These are phyloP conservation scores for Dendrobium huoshanense DNA, from an alignment of 106 monocot species.

Conservation along the genomic window DNA sequence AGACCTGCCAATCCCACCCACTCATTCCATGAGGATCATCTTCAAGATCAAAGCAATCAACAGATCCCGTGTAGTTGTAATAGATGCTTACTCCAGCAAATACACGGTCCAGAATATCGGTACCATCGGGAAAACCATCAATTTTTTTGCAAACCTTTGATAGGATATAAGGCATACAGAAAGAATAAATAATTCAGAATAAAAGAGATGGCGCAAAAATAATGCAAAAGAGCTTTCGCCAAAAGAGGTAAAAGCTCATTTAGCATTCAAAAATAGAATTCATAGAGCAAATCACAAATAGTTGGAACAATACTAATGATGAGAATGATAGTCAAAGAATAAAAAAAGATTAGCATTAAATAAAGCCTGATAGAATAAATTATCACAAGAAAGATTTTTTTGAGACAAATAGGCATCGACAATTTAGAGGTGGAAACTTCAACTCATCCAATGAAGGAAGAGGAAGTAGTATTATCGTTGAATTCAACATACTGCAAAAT, in stretches of 20 bases:
- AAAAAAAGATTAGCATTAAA: background rate
- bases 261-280: background rate
- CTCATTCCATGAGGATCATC: conserved; percentile 97
- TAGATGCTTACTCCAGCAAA: conserved; percentile 86
- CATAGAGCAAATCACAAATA: background rate
- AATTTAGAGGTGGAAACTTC: background rate
- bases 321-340: background rate
- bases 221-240: background rate
- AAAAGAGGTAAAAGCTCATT: background rate
- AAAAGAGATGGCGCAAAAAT: background rate
- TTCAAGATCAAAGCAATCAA: conserved; percentile 71
- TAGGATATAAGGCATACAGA: background rate
- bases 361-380: background rate
- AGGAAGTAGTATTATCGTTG: background rate
- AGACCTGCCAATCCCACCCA: conserved; percentile 95
- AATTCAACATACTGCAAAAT: background rate
- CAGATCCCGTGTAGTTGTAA: conserved; percentile 82
- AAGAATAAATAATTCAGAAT: background rate
- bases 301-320: background rate
- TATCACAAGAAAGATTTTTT: background rate
- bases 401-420: background rate
- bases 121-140: conserved; percentile 46
- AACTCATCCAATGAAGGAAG: background rate
- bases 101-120: conserved; percentile 50
- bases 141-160: conserved; percentile 76